Evolutionary conservation across 352 stramenopile genomes (phyloP).

Genomic region (Thraustotheca clavata): DNA sequence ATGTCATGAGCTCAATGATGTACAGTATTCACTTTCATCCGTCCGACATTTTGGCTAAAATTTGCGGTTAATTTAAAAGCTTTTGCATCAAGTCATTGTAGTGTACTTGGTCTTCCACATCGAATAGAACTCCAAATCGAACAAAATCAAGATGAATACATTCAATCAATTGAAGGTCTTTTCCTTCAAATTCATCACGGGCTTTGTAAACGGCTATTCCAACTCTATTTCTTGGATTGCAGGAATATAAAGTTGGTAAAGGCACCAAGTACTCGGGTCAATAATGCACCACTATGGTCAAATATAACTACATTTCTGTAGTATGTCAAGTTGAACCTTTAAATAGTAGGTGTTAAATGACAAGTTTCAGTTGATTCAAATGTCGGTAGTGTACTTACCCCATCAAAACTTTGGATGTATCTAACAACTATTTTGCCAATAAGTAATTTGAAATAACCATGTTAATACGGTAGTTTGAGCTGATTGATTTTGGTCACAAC

Average conservation of each 20-base stretch:
- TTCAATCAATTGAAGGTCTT: slow-evolving; percentile 45
- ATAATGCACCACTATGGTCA: slow-evolving; percentile 34
- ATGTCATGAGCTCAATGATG: slow-evolving; percentile 35
- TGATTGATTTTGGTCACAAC: no score
- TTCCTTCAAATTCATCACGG: slow-evolving; percentile 23
- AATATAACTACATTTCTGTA: slow-evolving; percentile 42
- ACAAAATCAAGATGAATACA: slow-evolving; percentile 47
- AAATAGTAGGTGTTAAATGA: slow-evolving; percentile 43
- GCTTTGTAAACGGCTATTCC: slow-evolving; percentile 31
- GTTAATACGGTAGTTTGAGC: no score
- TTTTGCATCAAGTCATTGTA: slow-evolving; percentile 46
- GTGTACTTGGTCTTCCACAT: slow-evolving; percentile 32
- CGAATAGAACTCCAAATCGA: slow-evolving; percentile 25
- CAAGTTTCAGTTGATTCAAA: slow-evolving; percentile 38
- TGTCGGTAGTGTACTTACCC: slow-evolving; percentile 44
- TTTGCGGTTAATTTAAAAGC: slow-evolving; percentile 38
- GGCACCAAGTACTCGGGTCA: slow-evolving; percentile 30
- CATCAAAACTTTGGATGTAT: no score
- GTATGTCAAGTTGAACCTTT: slow-evolving; percentile 35
- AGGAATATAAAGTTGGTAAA: slow-evolving; percentile 43
- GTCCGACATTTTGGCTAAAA: slow-evolving; percentile 58
- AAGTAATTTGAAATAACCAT: no score
- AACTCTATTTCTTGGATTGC: slow-evolving; percentile 50
- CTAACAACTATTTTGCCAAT: no score
- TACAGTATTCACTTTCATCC: slow-evolving; percentile 49